A percentile compares a stretch with the other conserved stretches of the same genome.
Evolutionary conservation across 176 grass and related monocot genomes (phyloP).

Genomic region (Ampelocalamus luodianensis): DNA sequence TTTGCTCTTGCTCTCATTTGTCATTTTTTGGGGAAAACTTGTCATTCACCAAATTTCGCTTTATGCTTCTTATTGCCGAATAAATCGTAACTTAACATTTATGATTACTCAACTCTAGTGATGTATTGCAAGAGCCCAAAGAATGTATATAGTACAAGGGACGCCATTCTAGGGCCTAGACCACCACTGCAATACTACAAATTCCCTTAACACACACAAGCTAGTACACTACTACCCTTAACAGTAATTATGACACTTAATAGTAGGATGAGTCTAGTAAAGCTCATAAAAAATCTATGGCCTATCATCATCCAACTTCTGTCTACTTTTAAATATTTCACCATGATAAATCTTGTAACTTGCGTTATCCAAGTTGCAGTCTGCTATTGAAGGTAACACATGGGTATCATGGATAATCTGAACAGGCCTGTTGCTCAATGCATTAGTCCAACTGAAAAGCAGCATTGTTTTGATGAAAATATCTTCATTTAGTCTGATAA

Average conservation of each 20-base stretch:
- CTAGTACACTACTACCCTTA: background rate
- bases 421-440: background rate
- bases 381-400: background rate
- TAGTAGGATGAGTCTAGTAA: constrained; percentile 1
- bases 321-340: background rate
- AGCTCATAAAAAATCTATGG: background rate
- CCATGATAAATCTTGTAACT: background rate
- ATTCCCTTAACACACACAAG: background rate
- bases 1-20: background rate
- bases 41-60: background rate
- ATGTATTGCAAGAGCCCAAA: constrained; percentile 6
- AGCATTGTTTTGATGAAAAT: background rate
- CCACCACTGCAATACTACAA: background rate
- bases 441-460: constrained; percentile 2
- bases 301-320: background rate
- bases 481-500: background rate
- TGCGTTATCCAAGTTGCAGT: background rate
- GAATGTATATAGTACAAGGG: background rate
- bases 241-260: background rate
- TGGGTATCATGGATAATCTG: background rate
- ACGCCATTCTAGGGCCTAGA: background rate
- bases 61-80: background rate
- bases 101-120: constrained; percentile 16
- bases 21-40: no score
- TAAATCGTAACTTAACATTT: background rate